Percentiles rank a stretch among this genome's conserved stretches.
These are phyloP conservation scores for Nothomitra cinnamomea DNA, from an alignment of 2,329 filamentous ascomycete species.

Conservation along the genomic window DNA sequence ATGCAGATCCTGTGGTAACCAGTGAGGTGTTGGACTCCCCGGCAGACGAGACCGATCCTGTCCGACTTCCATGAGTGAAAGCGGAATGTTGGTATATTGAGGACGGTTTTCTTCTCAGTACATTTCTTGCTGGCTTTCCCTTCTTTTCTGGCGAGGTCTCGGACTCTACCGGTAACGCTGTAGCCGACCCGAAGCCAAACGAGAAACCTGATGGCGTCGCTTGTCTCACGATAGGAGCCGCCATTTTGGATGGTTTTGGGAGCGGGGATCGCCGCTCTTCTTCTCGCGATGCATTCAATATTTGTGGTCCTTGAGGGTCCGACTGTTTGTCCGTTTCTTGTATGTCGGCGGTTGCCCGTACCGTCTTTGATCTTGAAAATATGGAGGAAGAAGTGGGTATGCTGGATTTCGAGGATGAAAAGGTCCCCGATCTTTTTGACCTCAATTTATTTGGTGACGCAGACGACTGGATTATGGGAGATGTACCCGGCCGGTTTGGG, in stretches of 20 bases:
- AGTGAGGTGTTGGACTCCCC: background rate
- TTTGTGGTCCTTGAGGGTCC: background rate
- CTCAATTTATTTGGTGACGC: background rate
- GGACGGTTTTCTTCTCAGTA: conserved; percentile 5
- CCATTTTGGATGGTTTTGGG: background rate
- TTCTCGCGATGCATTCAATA: background rate
- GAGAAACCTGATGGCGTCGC: background rate
- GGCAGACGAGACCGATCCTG: background rate
- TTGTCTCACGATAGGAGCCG: background rate
- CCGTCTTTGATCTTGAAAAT: background rate
- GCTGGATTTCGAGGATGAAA: background rate
- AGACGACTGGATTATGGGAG: background rate
- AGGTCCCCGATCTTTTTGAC: background rate
- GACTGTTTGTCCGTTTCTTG: background rate
- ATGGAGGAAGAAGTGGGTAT: background rate
- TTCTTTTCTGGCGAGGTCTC: background rate
- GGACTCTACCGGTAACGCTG: background rate
- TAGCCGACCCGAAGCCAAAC: background rate
- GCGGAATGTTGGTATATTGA: conserved; percentile 4
- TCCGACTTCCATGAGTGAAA: background rate
- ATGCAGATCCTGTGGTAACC: background rate
- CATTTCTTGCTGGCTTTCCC: conserved; percentile 1
- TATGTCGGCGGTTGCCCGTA: background rate
- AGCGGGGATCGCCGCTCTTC: background rate
- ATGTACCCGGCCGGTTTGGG: background rate